These are phyloP conservation scores for Acrodontium crateriforme DNA, from an alignment of 2,329 filamentous ascomycete species.

Conservation along the genomic window DNA sequence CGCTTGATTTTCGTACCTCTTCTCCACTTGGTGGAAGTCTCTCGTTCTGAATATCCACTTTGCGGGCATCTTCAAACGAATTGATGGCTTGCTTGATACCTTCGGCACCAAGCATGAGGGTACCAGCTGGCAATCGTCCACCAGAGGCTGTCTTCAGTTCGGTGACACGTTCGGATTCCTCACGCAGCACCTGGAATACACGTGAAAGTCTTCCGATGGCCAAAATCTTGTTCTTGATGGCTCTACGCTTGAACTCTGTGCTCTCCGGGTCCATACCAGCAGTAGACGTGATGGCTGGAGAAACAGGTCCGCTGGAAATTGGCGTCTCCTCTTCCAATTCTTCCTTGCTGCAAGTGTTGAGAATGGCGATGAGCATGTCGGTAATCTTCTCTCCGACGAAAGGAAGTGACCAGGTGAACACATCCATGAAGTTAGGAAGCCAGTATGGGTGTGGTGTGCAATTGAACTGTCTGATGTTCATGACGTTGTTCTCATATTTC, in stretches of 20 bases:
- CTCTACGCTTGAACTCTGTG: slow-evolving; percentile 84
- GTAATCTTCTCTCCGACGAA: slow-evolving; percentile 98
- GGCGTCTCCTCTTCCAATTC: slow-evolving; percentile 80
- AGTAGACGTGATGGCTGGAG: slow-evolving; percentile 49
- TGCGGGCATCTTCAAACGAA: slow-evolving; percentile 90
- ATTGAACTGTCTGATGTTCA: slow-evolving; percentile 99
- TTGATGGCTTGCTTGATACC: slow-evolving; percentile 97
- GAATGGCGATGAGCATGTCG: slow-evolving; percentile 96
- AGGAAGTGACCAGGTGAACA: slow-evolving; percentile 98
- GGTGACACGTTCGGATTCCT: slow-evolving; percentile 92
- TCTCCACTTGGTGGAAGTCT: slow-evolving; percentile 82
- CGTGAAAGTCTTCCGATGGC: slow-evolving; percentile 92
- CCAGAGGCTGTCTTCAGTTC: slow-evolving; percentile 95
- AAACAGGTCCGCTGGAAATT: slow-evolving; percentile 55
- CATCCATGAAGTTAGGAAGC: slow-evolving; percentile 99
- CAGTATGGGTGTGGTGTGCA: slow-evolving; percentile 98
- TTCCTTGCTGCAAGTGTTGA: slow-evolving; percentile 98
- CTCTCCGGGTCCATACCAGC: slow-evolving; percentile 59
- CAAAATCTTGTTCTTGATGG: slow-evolving; percentile 99
- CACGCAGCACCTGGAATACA: slow-evolving; percentile 94
- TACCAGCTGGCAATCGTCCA: slow-evolving; percentile 82
- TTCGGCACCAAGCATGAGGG: slow-evolving; percentile 93
- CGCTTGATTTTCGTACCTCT: slow-evolving; percentile 71
- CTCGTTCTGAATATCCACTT: slow-evolving; percentile 96
- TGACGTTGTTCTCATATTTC: slow-evolving; percentile 99